Conservation (phyloP, 257 asterid species). For the Prunella vulgaris region DNA sequence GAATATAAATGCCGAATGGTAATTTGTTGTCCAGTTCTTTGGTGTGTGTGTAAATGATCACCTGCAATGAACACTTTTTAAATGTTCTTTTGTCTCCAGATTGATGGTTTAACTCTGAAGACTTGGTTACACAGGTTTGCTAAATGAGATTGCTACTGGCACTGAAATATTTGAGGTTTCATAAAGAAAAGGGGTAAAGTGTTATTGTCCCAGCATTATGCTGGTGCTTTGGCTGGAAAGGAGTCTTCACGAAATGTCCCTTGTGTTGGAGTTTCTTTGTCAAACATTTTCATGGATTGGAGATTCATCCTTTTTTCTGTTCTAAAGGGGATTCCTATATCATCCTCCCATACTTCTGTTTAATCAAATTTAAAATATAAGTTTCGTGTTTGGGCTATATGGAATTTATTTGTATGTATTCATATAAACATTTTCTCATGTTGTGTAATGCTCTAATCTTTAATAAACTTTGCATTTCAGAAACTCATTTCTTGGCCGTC, state of each 20-base stretch:
- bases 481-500: conserved; percentile 69
- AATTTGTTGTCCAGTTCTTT: background rate
- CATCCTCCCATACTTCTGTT: background rate
- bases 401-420: background rate
- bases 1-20: background rate
- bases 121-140: no score
- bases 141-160: no score
- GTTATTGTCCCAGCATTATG: background rate
- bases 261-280: background rate
- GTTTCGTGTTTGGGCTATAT: background rate
- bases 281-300: background rate
- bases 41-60: background rate
- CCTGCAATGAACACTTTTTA: no score
- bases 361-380: background rate
- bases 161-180: background rate
- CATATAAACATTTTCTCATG: background rate
- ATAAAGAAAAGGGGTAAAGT: background rate
- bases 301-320: background rate
- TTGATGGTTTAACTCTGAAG: no score
- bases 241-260: background rate
- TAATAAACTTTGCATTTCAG: conserved; percentile 43
- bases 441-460: conserved; percentile 4
- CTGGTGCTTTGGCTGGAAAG: background rate
- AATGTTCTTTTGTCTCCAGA: no score
- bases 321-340: background rate